These are phyloP conservation scores for Volvox reticuliferus DNA, from an alignment of 139 green algal genomes.

Conservation along the genomic window DNA sequence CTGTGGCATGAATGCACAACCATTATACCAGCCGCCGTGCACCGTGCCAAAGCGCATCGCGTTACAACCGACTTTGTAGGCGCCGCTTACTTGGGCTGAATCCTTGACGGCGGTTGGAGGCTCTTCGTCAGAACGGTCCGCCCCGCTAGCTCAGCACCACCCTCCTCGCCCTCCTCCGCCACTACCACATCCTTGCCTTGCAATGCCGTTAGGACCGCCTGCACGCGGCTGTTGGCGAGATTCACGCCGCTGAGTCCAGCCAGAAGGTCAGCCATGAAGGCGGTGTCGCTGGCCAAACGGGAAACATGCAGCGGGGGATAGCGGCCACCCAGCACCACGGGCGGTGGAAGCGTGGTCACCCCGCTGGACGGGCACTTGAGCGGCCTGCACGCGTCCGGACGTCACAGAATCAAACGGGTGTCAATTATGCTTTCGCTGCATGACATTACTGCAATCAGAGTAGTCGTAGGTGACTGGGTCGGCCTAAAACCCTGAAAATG, in stretches of 20 bases:
- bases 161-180: background rate
- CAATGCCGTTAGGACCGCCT: conserved; percentile 45
- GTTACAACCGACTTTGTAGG: too few species aligned
- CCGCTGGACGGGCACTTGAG: background rate
- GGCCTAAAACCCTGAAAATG: too few species aligned
- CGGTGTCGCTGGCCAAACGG: conserved; percentile 1
- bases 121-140: background rate
- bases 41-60: too few species aligned
- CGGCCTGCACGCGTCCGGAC: background rate
- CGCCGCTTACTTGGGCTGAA: background rate
- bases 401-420: too few species aligned
- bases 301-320: conserved; percentile 30
- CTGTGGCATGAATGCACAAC: too few species aligned
- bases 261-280: conserved; percentile 36
- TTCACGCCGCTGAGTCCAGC: conserved; percentile 34
- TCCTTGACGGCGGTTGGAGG: background rate
- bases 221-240: background rate
- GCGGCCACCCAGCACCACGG: conserved; percentile 42
- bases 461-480: too few species aligned
- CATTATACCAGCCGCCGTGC: too few species aligned
- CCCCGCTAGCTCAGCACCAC: background rate
- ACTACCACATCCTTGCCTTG: conserved; percentile 31
- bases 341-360: background rate
- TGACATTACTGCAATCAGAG: too few species aligned
- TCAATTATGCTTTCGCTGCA: too few species aligned